These are phyloP conservation scores for Trichoderma sp. DNA, from an alignment of 2,329 filamentous ascomycete species.

Conservation along the genomic window DNA sequence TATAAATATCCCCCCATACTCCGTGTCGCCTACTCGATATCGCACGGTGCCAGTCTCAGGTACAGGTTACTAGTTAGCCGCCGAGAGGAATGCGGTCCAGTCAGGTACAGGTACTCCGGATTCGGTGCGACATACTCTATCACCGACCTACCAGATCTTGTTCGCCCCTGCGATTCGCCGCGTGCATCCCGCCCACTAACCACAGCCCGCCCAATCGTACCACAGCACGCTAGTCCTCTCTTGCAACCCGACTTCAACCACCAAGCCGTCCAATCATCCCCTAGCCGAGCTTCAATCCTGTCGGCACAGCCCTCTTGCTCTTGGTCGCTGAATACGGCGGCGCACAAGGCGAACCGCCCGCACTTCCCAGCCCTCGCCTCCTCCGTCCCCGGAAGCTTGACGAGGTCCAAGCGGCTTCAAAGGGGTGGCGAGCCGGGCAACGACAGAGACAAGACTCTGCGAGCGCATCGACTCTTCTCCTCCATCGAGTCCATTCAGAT, in stretches of 20 bases:
- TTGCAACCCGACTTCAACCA: conserved; percentile 29
- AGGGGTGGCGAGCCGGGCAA: conserved; percentile 5
- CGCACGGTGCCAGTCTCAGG: not conserved
- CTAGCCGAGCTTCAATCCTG: not conserved
- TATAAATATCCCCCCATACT: not conserved
- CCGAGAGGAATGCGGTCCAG: not conserved
- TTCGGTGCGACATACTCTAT: not conserved
- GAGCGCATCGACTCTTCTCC: not conserved
- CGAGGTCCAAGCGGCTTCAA: conserved; percentile 8
- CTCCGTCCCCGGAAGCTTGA: not conserved
- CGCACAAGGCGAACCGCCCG: conserved; percentile 4
- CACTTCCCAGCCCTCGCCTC: not conserved
- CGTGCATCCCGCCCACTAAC: conserved; percentile 1
- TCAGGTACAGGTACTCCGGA: not conserved
- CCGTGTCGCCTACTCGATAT: not conserved
- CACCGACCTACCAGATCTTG: not conserved
- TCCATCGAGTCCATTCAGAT: not conserved
- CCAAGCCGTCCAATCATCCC: conserved; percentile 27
- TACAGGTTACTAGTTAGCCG: not conserved
- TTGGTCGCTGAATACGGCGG: conserved; percentile 2
- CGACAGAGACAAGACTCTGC: not conserved
- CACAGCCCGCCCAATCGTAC: conserved; percentile 33
- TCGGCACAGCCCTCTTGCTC: not conserved
- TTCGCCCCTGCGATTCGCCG: conserved; percentile 18
- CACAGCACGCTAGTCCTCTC: conserved; percentile 35